phyloP scores from a whole-genome alignment of 2,329 filamentous ascomycete genomes.

The Scytalidium lignicola region DNA sequence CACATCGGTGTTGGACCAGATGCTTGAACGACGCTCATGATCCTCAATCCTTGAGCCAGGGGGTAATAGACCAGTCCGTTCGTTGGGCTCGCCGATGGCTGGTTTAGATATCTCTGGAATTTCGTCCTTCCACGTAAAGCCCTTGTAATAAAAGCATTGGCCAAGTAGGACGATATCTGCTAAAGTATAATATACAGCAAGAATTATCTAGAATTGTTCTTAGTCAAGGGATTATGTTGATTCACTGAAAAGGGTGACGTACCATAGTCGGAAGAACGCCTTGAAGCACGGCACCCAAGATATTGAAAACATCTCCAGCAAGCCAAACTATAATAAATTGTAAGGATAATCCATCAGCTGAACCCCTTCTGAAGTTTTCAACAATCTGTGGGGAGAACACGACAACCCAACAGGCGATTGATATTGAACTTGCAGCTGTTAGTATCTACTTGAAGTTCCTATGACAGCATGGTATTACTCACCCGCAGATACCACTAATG shows the following conservation, averaged over 20 bases:
- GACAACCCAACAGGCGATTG: slow-evolving; percentile 95
- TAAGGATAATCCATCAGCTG: slow-evolving; percentile 82
- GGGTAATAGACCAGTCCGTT: slow-evolving; percentile 47
- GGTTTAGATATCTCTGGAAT: slow-evolving; percentile 39
- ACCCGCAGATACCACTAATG: slow-evolving; percentile 88
- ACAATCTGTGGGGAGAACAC: slow-evolving; percentile 97
- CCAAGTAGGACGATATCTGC: slow-evolving; percentile 82
- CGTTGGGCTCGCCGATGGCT: slow-evolving; percentile 36
- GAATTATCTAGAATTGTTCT: slow-evolving; percentile 55
- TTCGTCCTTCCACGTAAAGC: slow-evolving; percentile 64
- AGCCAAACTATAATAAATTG: slow-evolving; percentile 94
- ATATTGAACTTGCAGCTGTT: slow-evolving; percentile 66
- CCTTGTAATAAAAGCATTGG: slow-evolving; percentile 95
- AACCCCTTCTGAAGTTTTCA: slow-evolving; percentile 82
- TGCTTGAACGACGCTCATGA: slow-evolving; percentile 43
- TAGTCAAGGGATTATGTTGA: slow-evolving; percentile 3
- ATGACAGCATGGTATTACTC: slow-evolving; percentile 24
- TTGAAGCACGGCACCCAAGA: slow-evolving; percentile 85
- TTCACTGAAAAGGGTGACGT: slow-evolving; percentile 20
- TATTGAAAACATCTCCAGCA: slow-evolving; percentile 92
- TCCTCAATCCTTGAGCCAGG: slow-evolving; percentile 37
- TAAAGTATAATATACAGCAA: slow-evolving; percentile 91
- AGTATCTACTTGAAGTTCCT: not conserved
- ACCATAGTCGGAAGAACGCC: slow-evolving; percentile 91
- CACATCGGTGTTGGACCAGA: slow-evolving; percentile 58